phyloP scores from a whole-genome alignment of 768 basidiomycete species.

The Tephrocybe sp. region DNA sequence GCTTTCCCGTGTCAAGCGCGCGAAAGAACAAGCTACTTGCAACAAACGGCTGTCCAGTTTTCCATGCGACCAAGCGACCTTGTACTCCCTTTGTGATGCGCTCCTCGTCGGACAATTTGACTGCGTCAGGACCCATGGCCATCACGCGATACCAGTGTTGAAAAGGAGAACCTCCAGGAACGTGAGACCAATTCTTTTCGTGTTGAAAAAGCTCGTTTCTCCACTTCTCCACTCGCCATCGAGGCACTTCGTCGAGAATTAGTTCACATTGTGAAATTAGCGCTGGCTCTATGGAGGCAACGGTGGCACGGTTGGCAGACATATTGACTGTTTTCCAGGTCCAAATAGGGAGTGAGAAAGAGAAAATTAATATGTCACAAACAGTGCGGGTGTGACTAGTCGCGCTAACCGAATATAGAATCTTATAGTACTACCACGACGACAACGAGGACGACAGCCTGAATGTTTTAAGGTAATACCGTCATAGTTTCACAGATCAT shows the following conservation, averaged over 20 bases:
- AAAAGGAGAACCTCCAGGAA: constrained; percentile 12
- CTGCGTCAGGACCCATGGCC: constrained; percentile 11
- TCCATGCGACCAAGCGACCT: constrained; percentile 20
- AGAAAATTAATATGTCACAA: neutral
- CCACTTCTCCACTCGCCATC: neutral
- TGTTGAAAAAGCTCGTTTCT: constrained; percentile 2
- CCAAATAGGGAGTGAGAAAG: neutral
- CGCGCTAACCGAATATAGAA: neutral
- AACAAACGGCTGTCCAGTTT: constrained; percentile 15
- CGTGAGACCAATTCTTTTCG: neutral
- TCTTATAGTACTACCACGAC: neutral
- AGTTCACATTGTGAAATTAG: constrained; percentile 8
- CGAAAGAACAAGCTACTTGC: constrained; percentile 21
- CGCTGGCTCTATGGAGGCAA: constrained; percentile 3
- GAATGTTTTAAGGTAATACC: too few relatives aligned
- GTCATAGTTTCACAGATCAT: too few relatives aligned
- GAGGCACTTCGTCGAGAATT: constrained; percentile 4
- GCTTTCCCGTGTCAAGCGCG: constrained; percentile 21
- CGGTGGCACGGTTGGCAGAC: too few relatives aligned
- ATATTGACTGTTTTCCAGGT: too few relatives aligned
- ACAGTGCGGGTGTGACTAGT: constrained; percentile 4
- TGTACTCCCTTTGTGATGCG: constrained; percentile 6
- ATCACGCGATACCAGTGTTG: constrained; percentile 17
- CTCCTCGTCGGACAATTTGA: neutral
- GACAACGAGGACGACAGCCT: too few relatives aligned